phyloP scores from a whole-genome alignment of 768 basidiomycete genomes.

The Russula vinacea region DNA sequence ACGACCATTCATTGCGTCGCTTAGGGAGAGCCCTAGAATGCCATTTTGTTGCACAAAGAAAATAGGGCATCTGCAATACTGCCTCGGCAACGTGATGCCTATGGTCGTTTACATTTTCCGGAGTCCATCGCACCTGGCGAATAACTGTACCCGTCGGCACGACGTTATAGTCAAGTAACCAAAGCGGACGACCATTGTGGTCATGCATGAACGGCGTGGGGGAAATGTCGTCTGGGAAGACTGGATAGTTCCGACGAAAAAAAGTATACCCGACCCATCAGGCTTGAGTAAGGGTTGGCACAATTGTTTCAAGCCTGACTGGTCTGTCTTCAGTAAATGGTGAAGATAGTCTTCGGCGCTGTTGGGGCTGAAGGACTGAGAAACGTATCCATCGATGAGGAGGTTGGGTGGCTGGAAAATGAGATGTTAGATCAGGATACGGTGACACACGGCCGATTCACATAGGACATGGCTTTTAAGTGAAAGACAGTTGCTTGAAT shows the following conservation, averaged over 20 bases:
- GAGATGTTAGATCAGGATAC: background rate
- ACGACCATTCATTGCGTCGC: conserved; percentile 13
- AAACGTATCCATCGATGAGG: conserved; percentile 22
- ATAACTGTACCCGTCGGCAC: conserved; percentile 13
- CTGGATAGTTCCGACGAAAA: background rate
- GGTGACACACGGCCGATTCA: background rate
- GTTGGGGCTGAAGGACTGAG: conserved; percentile 11
- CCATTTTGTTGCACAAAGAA: conserved; percentile 20
- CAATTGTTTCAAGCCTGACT: background rate
- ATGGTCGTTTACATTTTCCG: conserved; percentile 6
- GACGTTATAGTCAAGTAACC: conserved; percentile 9
- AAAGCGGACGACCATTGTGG: background rate
- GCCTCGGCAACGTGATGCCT: conserved; percentile 19
- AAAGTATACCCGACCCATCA: background rate
- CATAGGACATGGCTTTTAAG: background rate
- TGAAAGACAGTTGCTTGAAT: background rate
- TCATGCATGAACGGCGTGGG: background rate
- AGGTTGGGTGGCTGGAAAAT: conserved; percentile 4
- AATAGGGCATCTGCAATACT: conserved; percentile 21
- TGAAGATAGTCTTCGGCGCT: conserved; percentile 11
- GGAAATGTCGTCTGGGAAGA: background rate
- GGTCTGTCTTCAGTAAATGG: conserved; percentile 18
- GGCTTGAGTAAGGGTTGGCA: background rate
- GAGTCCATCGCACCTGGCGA: conserved; percentile 18
- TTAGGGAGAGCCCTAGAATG: conserved; percentile 13